A percentile compares a stretch with the other conserved stretches of the same genome.
phyloP scores from a whole-genome alignment of 116 monocot species.

The Dioscorea cayenensis region DNA sequence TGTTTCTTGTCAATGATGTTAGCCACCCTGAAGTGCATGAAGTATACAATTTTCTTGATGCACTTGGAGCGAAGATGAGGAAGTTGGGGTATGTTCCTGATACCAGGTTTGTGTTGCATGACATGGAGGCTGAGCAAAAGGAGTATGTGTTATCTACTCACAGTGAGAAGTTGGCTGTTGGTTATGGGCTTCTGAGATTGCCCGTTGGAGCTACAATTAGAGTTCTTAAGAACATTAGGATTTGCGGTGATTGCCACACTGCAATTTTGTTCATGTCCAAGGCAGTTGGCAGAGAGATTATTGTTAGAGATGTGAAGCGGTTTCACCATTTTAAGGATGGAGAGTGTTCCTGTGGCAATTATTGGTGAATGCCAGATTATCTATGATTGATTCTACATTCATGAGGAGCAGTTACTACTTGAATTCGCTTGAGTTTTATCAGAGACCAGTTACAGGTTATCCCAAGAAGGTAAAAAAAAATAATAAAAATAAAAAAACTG shows the following conservation, averaged over 20 bases:
- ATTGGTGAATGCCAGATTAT: slow-evolving; percentile 35
- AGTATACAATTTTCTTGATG: slow-evolving; percentile 39
- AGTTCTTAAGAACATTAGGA: slow-evolving; percentile 70
- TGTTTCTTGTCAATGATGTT: slow-evolving; percentile 51
- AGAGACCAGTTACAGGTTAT: neutral
- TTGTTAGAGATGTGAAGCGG: slow-evolving; percentile 65
- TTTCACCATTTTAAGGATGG: slow-evolving; percentile 73
- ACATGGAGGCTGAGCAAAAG: slow-evolving; percentile 42
- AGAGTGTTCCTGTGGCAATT: slow-evolving; percentile 63
- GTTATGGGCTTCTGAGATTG: slow-evolving; percentile 57
- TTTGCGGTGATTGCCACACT: slow-evolving; percentile 66
- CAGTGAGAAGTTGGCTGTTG: slow-evolving; percentile 72
- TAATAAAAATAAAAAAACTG: neutral
- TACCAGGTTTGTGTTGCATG: slow-evolving; percentile 60
- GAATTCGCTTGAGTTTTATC: neutral
- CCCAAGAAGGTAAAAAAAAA: neutral
- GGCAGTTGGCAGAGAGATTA: slow-evolving; percentile 44
- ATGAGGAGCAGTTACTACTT: neutral
- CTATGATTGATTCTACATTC: neutral
- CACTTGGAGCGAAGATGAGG: slow-evolving; percentile 58
- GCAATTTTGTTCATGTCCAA: slow-evolving; percentile 63
- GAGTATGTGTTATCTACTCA: slow-evolving; percentile 51
- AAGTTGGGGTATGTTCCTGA: slow-evolving; percentile 64
- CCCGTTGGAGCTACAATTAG: slow-evolving; percentile 41
- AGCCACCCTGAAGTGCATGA: slow-evolving; percentile 37